These are phyloP conservation scores for Colletotrichum neosansevieriae DNA, from an alignment of 2,329 filamentous ascomycete species.

Conservation along the genomic window DNA sequence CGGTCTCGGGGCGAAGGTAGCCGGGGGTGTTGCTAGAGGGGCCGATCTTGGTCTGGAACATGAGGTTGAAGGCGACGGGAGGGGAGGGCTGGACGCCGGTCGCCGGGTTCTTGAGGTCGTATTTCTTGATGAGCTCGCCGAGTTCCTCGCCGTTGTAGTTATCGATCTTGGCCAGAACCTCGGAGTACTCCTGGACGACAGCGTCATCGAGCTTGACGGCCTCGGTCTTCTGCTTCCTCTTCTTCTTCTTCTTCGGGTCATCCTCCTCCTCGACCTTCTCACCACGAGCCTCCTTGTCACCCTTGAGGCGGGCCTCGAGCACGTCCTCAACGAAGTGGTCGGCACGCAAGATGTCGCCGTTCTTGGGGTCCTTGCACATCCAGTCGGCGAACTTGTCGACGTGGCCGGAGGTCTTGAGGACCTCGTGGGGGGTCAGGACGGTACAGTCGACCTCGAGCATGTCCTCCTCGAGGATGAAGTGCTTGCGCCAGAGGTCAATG, in stretches of 20 bases:
- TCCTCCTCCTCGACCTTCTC: slow-evolving; percentile 79
- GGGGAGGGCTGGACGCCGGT: slow-evolving; percentile 82
- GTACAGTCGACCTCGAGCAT: slow-evolving; percentile 97
- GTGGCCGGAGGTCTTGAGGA: slow-evolving; percentile 95
- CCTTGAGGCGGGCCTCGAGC: slow-evolving; percentile 86
- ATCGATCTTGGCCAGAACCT: slow-evolving; percentile 91
- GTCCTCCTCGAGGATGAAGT: slow-evolving; percentile 92
- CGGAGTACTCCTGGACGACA: slow-evolving; percentile 89
- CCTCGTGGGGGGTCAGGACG: slow-evolving; percentile 90
- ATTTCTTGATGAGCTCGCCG: slow-evolving; percentile 88
- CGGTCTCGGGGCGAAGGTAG: slow-evolving; percentile 93
- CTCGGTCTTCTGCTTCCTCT: slow-evolving; percentile 80
- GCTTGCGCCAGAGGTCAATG: slow-evolving; percentile 89
- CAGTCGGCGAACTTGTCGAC: slow-evolving; percentile 98
- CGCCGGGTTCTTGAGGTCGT: slow-evolving; percentile 88
- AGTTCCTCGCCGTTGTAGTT: slow-evolving; percentile 92
- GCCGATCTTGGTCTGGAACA: slow-evolving; percentile 97
- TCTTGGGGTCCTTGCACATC: slow-evolving; percentile 99
- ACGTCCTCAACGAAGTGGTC: slow-evolving; percentile 98
- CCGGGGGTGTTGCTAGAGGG: slow-evolving; percentile 89
- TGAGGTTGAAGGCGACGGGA: slow-evolving; percentile 95
- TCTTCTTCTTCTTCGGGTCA: slow-evolving; percentile 86
- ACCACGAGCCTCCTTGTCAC: slow-evolving; percentile 92
- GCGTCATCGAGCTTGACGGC: slow-evolving; percentile 89
- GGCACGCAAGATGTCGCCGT: slow-evolving; percentile 93